Evolutionary conservation across 1,139 yeast species (phyloP).

Genomic region (Zygosaccharomyces sapae): DNA sequence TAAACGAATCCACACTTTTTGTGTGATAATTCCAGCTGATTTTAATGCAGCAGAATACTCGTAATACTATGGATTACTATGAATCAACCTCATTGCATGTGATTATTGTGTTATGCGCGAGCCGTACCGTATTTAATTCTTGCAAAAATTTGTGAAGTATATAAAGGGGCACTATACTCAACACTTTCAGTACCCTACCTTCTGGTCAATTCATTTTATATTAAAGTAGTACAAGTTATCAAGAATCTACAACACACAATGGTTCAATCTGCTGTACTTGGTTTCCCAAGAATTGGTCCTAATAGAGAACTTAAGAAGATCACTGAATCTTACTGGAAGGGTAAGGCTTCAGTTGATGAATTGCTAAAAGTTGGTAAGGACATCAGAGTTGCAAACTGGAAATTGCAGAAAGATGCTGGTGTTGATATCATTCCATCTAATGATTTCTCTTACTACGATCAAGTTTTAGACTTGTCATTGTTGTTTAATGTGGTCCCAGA

Average conservation of each 20-base stretch:
- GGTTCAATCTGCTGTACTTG: slow-evolving; percentile 96
- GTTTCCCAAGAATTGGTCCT: slow-evolving; percentile 99
- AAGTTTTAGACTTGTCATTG: slow-evolving; percentile 86
- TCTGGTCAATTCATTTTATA: too few relatives aligned
- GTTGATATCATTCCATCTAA: slow-evolving; percentile 96
- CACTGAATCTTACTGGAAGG: slow-evolving; percentile 98
- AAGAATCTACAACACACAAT: slow-evolving; percentile 39
- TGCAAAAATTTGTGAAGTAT: not conserved
- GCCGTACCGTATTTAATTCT: not conserved
- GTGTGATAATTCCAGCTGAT: not conserved
- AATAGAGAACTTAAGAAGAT: slow-evolving; percentile 98
- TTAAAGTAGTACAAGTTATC: not conserved
- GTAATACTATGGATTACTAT: not conserved
- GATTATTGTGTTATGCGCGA: not conserved
- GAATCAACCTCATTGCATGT: slow-evolving; percentile 1
- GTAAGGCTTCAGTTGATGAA: slow-evolving; percentile 84
- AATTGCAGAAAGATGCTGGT: slow-evolving; percentile 94
- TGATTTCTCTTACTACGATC: slow-evolving; percentile 98
- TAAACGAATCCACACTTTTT: not conserved
- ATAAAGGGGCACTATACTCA: not conserved
- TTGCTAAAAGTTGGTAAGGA: slow-evolving; percentile 90
- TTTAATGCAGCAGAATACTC: not conserved
- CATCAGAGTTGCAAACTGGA: slow-evolving; percentile 95
- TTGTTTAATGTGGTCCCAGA: slow-evolving; percentile 95
- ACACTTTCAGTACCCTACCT: not conserved